Percentiles rank a stretch among this genome's conserved stretches.
phyloP scores from a whole-genome alignment of 768 basidiomycete species.

The Multifurca ochricompacta region DNA sequence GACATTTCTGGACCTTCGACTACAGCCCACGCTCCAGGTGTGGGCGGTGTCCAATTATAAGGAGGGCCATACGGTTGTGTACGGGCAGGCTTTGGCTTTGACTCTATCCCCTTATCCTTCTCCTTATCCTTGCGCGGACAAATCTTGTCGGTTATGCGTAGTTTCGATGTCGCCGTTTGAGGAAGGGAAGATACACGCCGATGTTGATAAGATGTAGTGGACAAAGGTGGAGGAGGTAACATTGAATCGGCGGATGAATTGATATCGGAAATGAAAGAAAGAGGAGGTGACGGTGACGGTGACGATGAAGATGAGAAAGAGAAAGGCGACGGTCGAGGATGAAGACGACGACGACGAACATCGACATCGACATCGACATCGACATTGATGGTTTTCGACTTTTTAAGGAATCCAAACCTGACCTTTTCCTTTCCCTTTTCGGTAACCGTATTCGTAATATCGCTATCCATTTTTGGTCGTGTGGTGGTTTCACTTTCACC shows the following conservation, averaged over 20 bases:
- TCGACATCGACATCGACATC: neutral
- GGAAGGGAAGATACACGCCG: constrained; percentile 7
- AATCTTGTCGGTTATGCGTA: constrained; percentile 7
- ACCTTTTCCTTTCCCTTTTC: constrained; percentile 12
- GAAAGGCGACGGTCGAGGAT: neutral
- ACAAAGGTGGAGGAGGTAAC: neutral
- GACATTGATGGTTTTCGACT: constrained; percentile 3
- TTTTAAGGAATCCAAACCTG: constrained; percentile 12
- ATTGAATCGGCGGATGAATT: neutral
- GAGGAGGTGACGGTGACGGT: neutral
- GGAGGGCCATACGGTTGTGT: constrained; percentile 21
- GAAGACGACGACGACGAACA: neutral
- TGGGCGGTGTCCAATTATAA: constrained; percentile 18
- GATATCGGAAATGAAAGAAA: neutral
- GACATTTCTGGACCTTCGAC: neutral
- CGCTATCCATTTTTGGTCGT: too few species aligned
- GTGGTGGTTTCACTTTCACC: too few species aligned
- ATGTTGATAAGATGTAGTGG: neutral
- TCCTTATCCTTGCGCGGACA: constrained; percentile 12
- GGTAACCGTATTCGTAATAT: too few species aligned
- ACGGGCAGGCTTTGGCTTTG: constrained; percentile 14
- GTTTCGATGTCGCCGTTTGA: neutral
- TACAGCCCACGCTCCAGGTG: constrained; percentile 18
- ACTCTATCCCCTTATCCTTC: neutral
- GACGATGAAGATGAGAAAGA: neutral